phyloP scores from a whole-genome alignment of 2,329 filamentous ascomycete genomes.

The Cladosporium sp. region DNA sequence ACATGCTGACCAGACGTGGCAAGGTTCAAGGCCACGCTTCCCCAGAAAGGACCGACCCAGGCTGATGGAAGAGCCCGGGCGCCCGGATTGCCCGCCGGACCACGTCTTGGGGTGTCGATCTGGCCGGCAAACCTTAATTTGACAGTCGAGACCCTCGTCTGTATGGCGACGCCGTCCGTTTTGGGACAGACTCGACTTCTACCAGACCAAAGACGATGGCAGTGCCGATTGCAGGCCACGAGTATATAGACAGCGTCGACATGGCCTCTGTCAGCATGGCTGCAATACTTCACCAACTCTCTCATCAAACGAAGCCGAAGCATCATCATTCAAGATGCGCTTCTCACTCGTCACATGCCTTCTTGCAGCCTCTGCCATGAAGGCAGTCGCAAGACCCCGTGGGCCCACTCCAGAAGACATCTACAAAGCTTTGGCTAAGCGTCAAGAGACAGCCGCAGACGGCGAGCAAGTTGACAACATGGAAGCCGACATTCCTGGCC shows the following conservation, averaged over 20 bases:
- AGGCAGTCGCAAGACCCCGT: neutral
- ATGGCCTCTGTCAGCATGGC: neutral
- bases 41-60: neutral
- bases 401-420: neutral
- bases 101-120: conserved; percentile 1
- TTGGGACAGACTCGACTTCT: neutral
- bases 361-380: neutral
- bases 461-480: neutral
- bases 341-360: neutral
- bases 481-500: conserved; percentile 1
- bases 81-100: neutral
- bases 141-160: conserved; percentile 6
- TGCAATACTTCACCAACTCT: neutral
- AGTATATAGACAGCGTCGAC: neutral
- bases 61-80: neutral
- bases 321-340: neutral
- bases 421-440: neutral
- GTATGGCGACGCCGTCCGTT: neutral
- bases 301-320: neutral
- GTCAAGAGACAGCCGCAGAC: neutral
- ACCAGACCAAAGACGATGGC: neutral
- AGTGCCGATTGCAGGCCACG: neutral
- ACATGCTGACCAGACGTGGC: neutral
- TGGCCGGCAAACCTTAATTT: neutral
- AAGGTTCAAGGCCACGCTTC: neutral